phyloP scores from a whole-genome alignment of 345 rosid genomes.

The Syzygium aromaticum region DNA sequence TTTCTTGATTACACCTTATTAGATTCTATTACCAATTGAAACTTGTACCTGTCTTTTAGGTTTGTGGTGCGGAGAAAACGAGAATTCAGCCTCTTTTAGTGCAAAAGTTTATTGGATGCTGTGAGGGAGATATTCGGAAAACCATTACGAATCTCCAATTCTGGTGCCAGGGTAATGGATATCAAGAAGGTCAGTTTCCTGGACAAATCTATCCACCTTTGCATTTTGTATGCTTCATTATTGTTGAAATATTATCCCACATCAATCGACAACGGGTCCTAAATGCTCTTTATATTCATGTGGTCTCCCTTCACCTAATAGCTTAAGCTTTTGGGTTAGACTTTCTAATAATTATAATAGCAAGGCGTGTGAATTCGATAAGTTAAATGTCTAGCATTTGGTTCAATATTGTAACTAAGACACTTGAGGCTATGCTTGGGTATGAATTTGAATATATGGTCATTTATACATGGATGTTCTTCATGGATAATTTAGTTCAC shows the following conservation, averaged over 20 bases:
- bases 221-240: neutral
- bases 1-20: conserved; percentile 3
- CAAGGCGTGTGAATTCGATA: neutral
- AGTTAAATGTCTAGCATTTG: neutral
- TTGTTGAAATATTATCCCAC: too few species aligned
- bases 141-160: conserved; percentile 75
- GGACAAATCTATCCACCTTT: neutral
- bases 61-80: conserved; percentile 66
- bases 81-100: conserved; percentile 39
- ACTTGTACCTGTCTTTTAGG: conserved; percentile 24
- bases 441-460: neutral
- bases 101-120: conserved; percentile 38
- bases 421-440: neutral
- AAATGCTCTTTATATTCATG: too few species aligned
- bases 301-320: too few species aligned
- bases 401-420: neutral
- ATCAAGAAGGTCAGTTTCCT: conserved; percentile 38
- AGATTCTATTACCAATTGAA: conserved; percentile 1
- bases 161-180: conserved; percentile 75
- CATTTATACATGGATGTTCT: neutral
- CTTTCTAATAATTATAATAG: neutral
- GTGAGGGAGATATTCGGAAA: conserved; percentile 73
- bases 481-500: neutral
- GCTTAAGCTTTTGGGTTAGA: too few species aligned
- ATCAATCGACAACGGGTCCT: too few species aligned